These are phyloP conservation scores for Paramecium biaurelia DNA, from an alignment of 73 alveolate genomes.

Conservation along the genomic window DNA sequence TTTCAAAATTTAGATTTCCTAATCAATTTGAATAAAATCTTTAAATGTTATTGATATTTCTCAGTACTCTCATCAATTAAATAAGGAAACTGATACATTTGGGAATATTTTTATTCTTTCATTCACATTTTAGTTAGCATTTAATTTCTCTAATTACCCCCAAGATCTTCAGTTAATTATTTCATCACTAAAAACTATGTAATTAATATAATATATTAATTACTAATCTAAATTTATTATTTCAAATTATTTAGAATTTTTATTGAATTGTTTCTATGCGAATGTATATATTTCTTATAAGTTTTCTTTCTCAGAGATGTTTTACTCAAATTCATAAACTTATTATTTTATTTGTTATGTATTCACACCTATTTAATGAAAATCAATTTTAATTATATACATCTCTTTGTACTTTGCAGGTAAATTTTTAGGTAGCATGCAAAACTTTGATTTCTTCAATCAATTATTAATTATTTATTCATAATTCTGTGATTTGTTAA, in stretches of 20 bases:
- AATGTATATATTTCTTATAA: too few species aligned
- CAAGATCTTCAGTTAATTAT: not conserved
- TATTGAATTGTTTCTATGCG: not conserved
- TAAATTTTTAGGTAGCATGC: too few species aligned
- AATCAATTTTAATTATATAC: not conserved
- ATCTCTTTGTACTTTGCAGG: not conserved
- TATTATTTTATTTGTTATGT: not conserved
- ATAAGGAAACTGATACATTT: too few species aligned
- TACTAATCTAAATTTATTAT: not conserved
- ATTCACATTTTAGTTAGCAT: not conserved
- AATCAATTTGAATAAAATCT: too few species aligned
- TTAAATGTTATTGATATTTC: not conserved
- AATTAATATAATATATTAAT: not conserved
- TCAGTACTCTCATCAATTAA: not conserved
- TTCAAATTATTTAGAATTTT: not conserved
- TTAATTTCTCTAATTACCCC: not conserved
- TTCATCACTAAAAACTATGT: not conserved
- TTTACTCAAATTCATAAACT: not conserved
- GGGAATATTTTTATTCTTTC: not conserved
- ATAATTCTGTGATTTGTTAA: not conserved
- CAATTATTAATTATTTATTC: not conserved
- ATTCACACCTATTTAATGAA: not conserved
- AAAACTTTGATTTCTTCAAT: not conserved
- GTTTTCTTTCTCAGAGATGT: too few species aligned
- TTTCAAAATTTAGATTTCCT: too few species aligned